Base-by-base conservation (phyloP, 495 filamentous ascomycete genomes). In the Filosporella fistucella region DNA sequence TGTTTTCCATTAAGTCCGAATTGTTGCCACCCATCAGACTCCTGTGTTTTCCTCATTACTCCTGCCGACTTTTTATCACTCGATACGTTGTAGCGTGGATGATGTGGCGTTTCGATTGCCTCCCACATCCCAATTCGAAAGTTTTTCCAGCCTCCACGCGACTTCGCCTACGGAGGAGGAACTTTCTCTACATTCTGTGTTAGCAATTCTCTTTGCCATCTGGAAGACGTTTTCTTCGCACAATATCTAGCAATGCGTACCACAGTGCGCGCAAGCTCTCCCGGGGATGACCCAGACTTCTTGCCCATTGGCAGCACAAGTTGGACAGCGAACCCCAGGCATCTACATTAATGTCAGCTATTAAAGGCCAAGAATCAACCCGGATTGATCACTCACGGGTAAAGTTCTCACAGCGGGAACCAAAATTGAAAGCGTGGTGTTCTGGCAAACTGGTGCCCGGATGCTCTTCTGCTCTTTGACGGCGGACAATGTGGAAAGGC, bases 201-300 rank as follows among this genome's bases (percentile, higher is more conserved):
- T n/a, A n/a, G n/a, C n/a, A n/a, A n/a, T n/a, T n/a, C n/a, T n/a
- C n/a, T n/a, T n/a, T n/a, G n/a, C n/a, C n/a, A 35, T 8, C 28
- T 30, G 8, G n/a, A 8, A n/a, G n/a, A 30, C 33, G 5, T 35
- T 16, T 35, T 17, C 33, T 35, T 17, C n/a, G 13, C 33, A 35
- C 33, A n/a, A n/a, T n/a, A n/a, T n/a, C n/a, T 52, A 58, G 34
- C 57, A 60, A 16, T 22, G 38, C 21, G 70, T 74, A 22, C 68
- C 62, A 55, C 72, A 76, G 41, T 68, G 63, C 10, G 60, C 61
- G 42, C 72, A 76, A 16, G 63, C 55, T 29, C 65, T 57, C 30
- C 72, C 71, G 2, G 70, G 70, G 29, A 74, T 63, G 35, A 76
- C 71, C 72, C 72, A 76, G 33, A 72, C 64, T 29, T 75, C 72